Percentiles rank a stretch among this genome's conserved stretches.
Conservation (phyloP, 148 eudicot genomes). For the Hydrangea macrophylla region DNA sequence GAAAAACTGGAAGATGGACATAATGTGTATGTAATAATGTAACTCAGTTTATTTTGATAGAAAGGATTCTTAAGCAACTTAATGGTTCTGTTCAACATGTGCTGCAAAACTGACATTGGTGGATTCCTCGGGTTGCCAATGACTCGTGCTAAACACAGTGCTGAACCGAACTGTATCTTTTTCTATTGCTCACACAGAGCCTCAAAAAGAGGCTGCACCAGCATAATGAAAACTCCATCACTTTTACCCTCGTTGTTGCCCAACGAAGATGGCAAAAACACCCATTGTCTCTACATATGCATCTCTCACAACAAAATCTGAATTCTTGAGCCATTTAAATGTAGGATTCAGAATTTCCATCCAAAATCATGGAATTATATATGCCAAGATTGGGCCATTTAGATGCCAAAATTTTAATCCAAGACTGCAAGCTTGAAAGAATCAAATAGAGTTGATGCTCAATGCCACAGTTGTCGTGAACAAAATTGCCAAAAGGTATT, state of each 20-base stretch:
- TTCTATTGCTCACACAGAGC: slow-evolving; percentile 85
- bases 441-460: neutral
- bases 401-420: slow-evolving; percentile 3
- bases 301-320: slow-evolving; percentile 72
- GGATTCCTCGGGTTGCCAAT: slow-evolving; percentile 62
- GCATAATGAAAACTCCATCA: slow-evolving; percentile 46
- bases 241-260: slow-evolving; percentile 30
- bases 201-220: slow-evolving; percentile 85
- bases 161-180: slow-evolving; percentile 73
- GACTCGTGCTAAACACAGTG: slow-evolving; percentile 71
- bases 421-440: neutral
- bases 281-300: slow-evolving; percentile 74
- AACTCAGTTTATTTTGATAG: too few relatives aligned
- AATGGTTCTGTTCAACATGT: slow-evolving; percentile 60
- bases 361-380: neutral
- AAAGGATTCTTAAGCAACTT: slow-evolving; percentile 82
- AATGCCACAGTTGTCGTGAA: neutral
- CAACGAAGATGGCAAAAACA: slow-evolving; percentile 59
- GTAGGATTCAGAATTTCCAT: neutral
- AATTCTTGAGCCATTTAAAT: slow-evolving; percentile 73
- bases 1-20: too few relatives aligned
- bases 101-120: slow-evolving; percentile 61
- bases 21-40: too few relatives aligned
- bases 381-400: neutral
- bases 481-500: neutral